phyloP scores from a whole-genome alignment of 2,329 filamentous ascomycete species.

The Trichoderma brevicompactum region DNA sequence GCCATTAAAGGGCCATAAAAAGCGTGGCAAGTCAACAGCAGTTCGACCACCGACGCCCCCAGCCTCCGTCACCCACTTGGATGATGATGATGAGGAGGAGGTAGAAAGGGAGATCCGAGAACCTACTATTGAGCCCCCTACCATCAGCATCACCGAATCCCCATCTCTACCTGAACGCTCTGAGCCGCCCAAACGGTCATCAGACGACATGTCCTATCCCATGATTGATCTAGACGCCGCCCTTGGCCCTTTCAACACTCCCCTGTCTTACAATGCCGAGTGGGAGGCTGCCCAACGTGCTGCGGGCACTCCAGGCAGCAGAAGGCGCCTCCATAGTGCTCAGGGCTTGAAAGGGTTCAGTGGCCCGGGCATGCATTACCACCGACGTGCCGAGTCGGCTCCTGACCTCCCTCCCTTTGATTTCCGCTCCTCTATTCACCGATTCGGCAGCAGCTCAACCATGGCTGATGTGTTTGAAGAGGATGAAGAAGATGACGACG shows the following conservation, averaged over 20 bases:
- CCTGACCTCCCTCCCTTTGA: slow-evolving; percentile 80
- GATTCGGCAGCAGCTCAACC: slow-evolving; percentile 68
- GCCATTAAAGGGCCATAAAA: slow-evolving; percentile 57
- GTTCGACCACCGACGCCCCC: slow-evolving; percentile 55
- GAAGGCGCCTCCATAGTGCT: slow-evolving; percentile 76
- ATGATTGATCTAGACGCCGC: slow-evolving; percentile 96
- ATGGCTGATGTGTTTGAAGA: slow-evolving; percentile 91
- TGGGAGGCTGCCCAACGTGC: slow-evolving; percentile 69
- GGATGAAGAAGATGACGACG: slow-evolving; percentile 69
- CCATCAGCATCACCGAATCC: slow-evolving; percentile 50
- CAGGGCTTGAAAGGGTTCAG: slow-evolving; percentile 70
- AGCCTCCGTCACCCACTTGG: slow-evolving; percentile 38
- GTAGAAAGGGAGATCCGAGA: slow-evolving; percentile 33
- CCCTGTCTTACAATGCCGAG: slow-evolving; percentile 63
- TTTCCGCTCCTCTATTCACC: slow-evolving; percentile 59
- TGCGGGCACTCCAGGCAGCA: slow-evolving; percentile 58
- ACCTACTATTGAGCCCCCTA: slow-evolving; percentile 42
- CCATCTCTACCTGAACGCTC: slow-evolving; percentile 37
- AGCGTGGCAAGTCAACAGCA: slow-evolving; percentile 46
- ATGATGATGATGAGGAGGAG: slow-evolving; percentile 40
- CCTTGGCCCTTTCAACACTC: slow-evolving; percentile 88
- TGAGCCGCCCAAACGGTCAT: slow-evolving; percentile 44
- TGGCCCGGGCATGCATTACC: slow-evolving; percentile 74
- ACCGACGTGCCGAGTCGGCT: slow-evolving; percentile 78
- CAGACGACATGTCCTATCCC: slow-evolving; percentile 71